Base-by-base conservation (phyloP, 306 rosid genomes). In the Medicago arabica region DNA sequence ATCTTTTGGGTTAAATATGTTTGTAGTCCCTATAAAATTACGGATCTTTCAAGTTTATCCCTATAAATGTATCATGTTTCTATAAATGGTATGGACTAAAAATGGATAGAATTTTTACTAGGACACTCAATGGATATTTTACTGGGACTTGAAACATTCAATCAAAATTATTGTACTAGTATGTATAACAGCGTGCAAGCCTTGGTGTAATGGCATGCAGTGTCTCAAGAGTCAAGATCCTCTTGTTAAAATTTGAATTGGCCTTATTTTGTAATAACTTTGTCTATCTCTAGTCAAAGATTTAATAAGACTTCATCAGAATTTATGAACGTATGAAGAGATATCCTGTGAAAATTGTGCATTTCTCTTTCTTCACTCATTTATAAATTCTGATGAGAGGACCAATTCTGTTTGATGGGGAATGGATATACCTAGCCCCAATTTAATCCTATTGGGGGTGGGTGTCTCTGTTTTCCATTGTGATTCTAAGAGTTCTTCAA, bases 201-300 rank as follows among this genome's bases (percentile, higher is more conserved):
- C 67, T 34, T 16, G 15, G 34, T 46, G 36, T 50, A 55, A 72
- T 58, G 67, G 16, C 53, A 14, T 72, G 53, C 25, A 47, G 12
- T 65, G 64, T 82, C 31, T n/a, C n/a, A n/a, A n/a, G n/a, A n/a
- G n/a, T 34, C 53, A 34, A 36, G 6, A 50, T 69, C 62, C 34
- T 51, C n/a, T 25, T 25, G 75, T 38, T 12, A 34, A 70, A 51
- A 70, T 51, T 70, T 53, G 74, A 50, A 28, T 49, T 50, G 74
- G 7, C 28, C 3, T 53, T 51, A 36, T 34, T 2, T 50, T 50
- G 40, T n/a, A 46, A 50, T 28, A 69, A n/a, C 17, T 17, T 6
- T 5, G 62, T 50, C 3, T 51, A 31, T 51, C 61, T 70, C 49
- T 51, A 31, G 36, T 50, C 11, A 50, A 50, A 70, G 47, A 10